Evolutionary conservation across 164 flowering plant genomes (phyloP).

Genomic region (Umbilicus rupestris): DNA sequence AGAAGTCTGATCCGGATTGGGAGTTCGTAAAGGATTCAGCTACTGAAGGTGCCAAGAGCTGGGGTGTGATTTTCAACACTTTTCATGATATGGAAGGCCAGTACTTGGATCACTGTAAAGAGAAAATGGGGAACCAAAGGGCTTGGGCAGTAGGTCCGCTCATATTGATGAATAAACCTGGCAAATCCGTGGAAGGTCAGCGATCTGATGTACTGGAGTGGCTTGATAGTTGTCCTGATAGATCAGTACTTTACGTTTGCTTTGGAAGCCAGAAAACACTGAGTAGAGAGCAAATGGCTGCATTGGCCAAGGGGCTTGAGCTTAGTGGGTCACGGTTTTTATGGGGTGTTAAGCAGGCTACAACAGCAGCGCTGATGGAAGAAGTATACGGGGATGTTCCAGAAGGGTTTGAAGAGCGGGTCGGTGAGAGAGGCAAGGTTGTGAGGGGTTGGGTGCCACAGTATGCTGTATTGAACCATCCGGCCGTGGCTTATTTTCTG

Average conservation of each 20-base stretch:
- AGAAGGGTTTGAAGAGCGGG: conserved; percentile 26
- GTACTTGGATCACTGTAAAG: conserved; percentile 27
- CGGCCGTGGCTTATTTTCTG: conserved; percentile 34
- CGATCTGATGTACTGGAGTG: conserved; percentile 30
- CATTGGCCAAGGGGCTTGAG: conserved; percentile 26
- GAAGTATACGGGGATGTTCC: conserved; percentile 16
- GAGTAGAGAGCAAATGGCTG: conserved; percentile 24
- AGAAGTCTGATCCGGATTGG: conserved; percentile 17
- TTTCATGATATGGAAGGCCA: conserved; percentile 28
- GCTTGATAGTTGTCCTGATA: conserved; percentile 31
- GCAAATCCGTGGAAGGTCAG: not conserved
- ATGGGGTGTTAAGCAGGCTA: conserved; percentile 21
- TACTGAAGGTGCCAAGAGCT: conserved; percentile 18
- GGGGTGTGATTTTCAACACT: conserved; percentile 35
- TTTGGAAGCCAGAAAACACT: conserved; percentile 46
- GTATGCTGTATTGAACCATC: conserved; percentile 29
- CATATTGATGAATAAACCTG: conserved; percentile 3
- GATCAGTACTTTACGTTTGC: conserved; percentile 38
- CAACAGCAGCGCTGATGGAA: conserved; percentile 8
- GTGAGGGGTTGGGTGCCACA: conserved; percentile 45
- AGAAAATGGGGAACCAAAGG: conserved; percentile 22
- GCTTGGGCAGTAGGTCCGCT: conserved; percentile 53
- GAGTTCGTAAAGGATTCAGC: conserved; percentile 18
- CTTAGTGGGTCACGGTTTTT: conserved; percentile 30
- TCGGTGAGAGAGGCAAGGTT: conserved; percentile 23